phyloP scores from a whole-genome alignment of 2,329 filamentous ascomycete genomes.

The Arthrobotrys iridis region DNA sequence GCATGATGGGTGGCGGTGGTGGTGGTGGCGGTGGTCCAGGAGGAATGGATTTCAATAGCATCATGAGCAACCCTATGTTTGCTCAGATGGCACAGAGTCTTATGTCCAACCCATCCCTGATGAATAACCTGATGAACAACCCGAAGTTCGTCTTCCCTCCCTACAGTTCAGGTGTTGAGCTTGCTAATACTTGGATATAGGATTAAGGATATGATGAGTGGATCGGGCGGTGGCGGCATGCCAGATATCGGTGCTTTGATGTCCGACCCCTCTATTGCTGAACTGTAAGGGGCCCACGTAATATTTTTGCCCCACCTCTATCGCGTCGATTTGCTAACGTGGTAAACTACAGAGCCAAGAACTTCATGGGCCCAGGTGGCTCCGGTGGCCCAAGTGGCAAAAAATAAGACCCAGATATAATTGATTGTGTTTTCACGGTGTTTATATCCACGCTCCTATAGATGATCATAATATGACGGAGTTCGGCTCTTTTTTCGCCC shows the following conservation, averaged over 20 bases:
- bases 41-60: slow-evolving; percentile 84
- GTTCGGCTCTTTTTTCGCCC: slow-evolving; percentile 15
- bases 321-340: slow-evolving; percentile 41
- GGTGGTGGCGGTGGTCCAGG: slow-evolving; percentile 71
- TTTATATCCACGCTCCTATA: slow-evolving; percentile 31
- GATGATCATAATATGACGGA: slow-evolving; percentile 36
- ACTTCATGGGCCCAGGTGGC: slow-evolving; percentile 68
- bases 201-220: slow-evolving; percentile 84
- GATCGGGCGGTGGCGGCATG: slow-evolving; percentile 77
- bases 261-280: slow-evolving; percentile 89
- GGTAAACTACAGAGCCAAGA: slow-evolving; percentile 67
- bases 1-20: slow-evolving; percentile 75
- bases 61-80: slow-evolving; percentile 99
- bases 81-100: slow-evolving; percentile 94
- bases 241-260: slow-evolving; percentile 86
- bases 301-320: slow-evolving; percentile 57
- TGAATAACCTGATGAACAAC: slow-evolving; percentile 94
- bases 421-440: slow-evolving; percentile 15
- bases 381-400: slow-evolving; percentile 53
- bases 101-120: slow-evolving; percentile 94
- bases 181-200: slow-evolving; percentile 58
- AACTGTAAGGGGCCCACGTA: slow-evolving; percentile 76
- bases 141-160: slow-evolving; percentile 65
- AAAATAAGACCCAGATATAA: slow-evolving; percentile 22
- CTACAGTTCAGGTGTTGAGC: not conserved